Evolutionary conservation across 345 rosid genomes (phyloP).

Genomic region (Moricandia moricandioides): DNA sequence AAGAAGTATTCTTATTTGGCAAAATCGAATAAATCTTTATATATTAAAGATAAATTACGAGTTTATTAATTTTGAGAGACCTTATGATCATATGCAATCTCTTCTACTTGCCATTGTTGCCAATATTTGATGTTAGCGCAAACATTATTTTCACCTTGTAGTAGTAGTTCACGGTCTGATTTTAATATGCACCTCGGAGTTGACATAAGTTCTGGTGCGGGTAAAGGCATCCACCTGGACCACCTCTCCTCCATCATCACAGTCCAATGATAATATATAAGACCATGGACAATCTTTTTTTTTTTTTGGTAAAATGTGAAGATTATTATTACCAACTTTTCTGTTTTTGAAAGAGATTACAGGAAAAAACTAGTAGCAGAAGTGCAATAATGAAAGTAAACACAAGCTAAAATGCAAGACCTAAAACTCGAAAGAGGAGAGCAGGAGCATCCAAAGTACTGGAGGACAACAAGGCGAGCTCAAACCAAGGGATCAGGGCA

Average conservation of each 20-base stretch:
- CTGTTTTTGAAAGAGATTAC: not conserved
- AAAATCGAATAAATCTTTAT: not conserved
- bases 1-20: not conserved
- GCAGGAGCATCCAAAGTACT: not conserved
- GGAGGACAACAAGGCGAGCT: not conserved
- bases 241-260: not conserved
- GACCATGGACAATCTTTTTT: not conserved
- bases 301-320: too few relatives aligned
- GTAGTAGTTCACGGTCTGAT: not conserved
- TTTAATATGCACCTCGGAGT: not conserved
- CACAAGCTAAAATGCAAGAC: not conserved
- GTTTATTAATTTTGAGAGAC: too few relatives aligned
- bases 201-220: not conserved
- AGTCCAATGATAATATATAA: not conserved
- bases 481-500: not conserved
- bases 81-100: not conserved
- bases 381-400: not conserved
- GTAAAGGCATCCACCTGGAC: too few relatives aligned
- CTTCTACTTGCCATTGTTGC: not conserved
- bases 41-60: not conserved
- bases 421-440: not conserved
- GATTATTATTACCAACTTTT: too few relatives aligned
- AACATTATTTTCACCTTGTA: not conserved
- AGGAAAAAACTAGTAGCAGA: not conserved
- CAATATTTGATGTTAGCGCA: not conserved